Evolutionary conservation across 208 protist species (phyloP).

Genomic region (Wallacemonas rigidus): DNA sequence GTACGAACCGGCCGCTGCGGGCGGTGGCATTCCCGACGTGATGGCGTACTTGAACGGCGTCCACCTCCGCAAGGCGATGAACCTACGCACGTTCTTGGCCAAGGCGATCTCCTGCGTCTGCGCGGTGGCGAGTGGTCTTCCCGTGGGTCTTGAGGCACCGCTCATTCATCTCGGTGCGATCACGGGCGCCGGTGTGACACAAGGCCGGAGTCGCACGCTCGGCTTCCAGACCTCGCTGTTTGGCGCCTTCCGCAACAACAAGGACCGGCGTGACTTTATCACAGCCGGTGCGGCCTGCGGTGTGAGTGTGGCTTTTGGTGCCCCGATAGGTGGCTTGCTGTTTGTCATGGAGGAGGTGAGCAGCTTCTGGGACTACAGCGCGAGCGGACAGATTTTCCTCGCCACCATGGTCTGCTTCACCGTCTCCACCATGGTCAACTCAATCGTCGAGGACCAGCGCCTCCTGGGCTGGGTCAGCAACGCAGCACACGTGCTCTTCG

Average conservation of each 20-base stretch:
- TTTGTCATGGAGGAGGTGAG: constrained; percentile 96
- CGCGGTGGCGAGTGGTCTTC: constrained; percentile 88
- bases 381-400: constrained; percentile 94
- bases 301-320: constrained; percentile 95
- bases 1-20: constrained; percentile 82
- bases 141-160: constrained; percentile 94
- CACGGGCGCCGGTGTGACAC: constrained; percentile 91
- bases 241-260: constrained; percentile 88
- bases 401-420: constrained; percentile 90
- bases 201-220: constrained; percentile 87
- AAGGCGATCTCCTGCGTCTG: constrained; percentile 89
- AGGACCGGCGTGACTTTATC: constrained; percentile 94
- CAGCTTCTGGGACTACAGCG: constrained; percentile 90
- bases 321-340: constrained; percentile 95
- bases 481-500: constrained; percentile 84
- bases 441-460: constrained; percentile 66
- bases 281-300: constrained; percentile 93
- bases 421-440: constrained; percentile 80
- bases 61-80: constrained; percentile 87
- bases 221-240: constrained; percentile 81
- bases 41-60: constrained; percentile 95
- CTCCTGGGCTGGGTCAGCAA: constrained; percentile 86
- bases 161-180: constrained; percentile 97
- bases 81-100: constrained; percentile 80
- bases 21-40: constrained; percentile 89